Evolutionary conservation across 495 filamentous ascomycete genomes (phyloP).

Genomic region (Penicillium turbatum): DNA sequence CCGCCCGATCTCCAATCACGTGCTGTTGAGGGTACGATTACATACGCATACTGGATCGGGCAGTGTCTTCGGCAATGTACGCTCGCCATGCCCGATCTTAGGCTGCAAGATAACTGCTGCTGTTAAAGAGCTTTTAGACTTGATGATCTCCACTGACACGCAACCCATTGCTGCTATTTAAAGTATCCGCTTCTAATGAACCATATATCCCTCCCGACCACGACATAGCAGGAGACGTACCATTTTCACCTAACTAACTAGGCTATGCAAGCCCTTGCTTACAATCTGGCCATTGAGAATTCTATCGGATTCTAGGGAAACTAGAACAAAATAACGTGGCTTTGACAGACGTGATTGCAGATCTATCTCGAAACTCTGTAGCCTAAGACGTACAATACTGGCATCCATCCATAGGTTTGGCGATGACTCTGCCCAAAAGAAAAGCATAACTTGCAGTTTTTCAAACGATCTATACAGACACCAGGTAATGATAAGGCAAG

Average conservation of each 20-base stretch:
- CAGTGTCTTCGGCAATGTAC: slow-evolving; percentile 4
- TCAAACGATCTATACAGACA: too few relatives aligned
- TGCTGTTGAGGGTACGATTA: not conserved
- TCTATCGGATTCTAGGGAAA: not conserved
- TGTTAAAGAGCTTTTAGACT: not conserved
- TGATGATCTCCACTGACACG: not conserved
- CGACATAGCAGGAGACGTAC: not conserved
- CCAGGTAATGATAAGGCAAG: too few relatives aligned
- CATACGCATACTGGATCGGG: not conserved
- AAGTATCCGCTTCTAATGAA: not conserved
- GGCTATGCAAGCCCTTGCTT: slow-evolving; percentile 1
- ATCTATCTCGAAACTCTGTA: not conserved
- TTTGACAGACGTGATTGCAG: not conserved
- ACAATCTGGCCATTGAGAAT: not conserved
- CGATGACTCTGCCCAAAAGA: too few relatives aligned
- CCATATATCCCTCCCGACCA: not conserved
- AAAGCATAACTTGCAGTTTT: too few relatives aligned
- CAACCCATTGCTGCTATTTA: not conserved
- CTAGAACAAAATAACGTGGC: not conserved
- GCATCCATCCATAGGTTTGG: too few relatives aligned
- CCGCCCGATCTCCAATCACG: not conserved
- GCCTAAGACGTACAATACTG: not conserved
- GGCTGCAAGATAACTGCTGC: slow-evolving; percentile 1
- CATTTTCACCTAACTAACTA: not conserved
- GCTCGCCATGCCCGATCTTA: slow-evolving; percentile 6